These are phyloP conservation scores for Pythium dissimile DNA, from an alignment of 352 stramenopile species.

Conservation along the genomic window DNA sequence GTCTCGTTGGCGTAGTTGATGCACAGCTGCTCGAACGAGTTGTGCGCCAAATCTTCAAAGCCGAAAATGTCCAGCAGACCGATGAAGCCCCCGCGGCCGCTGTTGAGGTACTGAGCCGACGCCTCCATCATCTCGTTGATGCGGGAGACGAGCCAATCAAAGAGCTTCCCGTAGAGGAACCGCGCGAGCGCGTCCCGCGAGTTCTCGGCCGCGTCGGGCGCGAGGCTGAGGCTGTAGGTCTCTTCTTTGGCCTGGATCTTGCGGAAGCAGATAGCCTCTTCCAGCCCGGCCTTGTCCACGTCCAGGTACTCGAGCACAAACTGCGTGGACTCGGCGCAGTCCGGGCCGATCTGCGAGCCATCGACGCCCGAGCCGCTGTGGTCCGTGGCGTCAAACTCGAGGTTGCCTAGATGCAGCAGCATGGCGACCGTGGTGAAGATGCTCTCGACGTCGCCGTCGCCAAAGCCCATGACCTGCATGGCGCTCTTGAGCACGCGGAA, in stretches of 20 bases:
- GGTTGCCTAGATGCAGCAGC: constrained; percentile 94
- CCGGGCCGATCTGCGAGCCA: constrained; percentile 55
- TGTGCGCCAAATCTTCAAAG: constrained; percentile 89
- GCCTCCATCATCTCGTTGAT: constrained; percentile 83
- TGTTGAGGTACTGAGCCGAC: constrained; percentile 23
- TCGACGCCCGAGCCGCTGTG: constrained; percentile 57
- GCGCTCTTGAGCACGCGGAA: constrained; percentile 76
- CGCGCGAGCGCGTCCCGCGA: constrained; percentile 93
- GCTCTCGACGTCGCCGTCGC: constrained; percentile 82
- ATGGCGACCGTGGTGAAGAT: constrained; percentile 91
- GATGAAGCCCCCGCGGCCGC: constrained; percentile 65
- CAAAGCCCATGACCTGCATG: constrained; percentile 88
- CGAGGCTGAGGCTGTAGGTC: constrained; percentile 74
- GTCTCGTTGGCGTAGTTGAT: constrained; percentile 91
- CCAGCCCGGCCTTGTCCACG: constrained; percentile 82
- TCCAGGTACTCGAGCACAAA: constrained; percentile 87
- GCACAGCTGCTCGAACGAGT: constrained; percentile 89
- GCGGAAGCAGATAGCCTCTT: constrained; percentile 88
- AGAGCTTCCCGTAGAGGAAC: constrained; percentile 94
- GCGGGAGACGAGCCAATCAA: constrained; percentile 87
- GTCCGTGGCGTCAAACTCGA: constrained; percentile 84
- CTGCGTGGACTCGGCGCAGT: constrained; percentile 57
- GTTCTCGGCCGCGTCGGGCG: constrained; percentile 78
- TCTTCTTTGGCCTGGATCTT: constrained; percentile 94
- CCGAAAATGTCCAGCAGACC: constrained; percentile 92